phyloP scores from a whole-genome alignment of 257 asterid species.

The Solanum arcanum region DNA sequence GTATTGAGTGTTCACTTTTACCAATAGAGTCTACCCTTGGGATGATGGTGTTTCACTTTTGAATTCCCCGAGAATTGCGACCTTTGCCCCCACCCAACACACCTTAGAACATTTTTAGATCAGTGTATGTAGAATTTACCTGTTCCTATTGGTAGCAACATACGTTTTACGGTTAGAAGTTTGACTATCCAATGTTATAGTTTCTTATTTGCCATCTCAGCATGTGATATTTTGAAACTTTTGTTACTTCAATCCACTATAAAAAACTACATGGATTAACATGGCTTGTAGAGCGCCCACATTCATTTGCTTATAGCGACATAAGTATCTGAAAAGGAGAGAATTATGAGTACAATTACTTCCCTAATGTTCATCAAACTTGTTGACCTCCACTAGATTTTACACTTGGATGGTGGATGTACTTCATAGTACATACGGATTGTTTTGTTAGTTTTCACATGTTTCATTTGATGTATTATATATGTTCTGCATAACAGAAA shows the following conservation, averaged over 20 bases:
- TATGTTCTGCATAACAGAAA: neutral
- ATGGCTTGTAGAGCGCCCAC: neutral
- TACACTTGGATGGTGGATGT: neutral
- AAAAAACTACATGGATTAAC: neutral
- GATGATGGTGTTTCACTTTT: neutral
- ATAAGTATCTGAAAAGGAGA: neutral
- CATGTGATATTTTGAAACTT: neutral
- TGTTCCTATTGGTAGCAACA: neutral
- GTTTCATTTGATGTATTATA: neutral
- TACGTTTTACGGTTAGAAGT: neutral
- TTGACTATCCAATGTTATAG: neutral
- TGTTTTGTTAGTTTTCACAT: neutral
- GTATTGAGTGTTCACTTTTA: neutral
- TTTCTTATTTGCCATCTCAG: neutral
- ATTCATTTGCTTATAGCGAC: neutral
- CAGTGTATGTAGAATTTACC: neutral
- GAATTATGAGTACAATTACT: neutral
- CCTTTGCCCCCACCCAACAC: neutral
- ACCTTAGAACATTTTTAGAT: neutral
- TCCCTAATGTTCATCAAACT: neutral
- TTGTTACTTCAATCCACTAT: neutral
- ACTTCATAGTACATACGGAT: neutral
- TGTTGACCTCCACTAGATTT: neutral
- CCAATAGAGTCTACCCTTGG: neutral
- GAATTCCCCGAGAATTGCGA: neutral